Percentiles rank a stretch among this genome's conserved stretches.
These are phyloP conservation scores for Rhodotorula glutinis DNA, from an alignment of 1,284 basidiomycete species.

Conservation along the genomic window DNA sequence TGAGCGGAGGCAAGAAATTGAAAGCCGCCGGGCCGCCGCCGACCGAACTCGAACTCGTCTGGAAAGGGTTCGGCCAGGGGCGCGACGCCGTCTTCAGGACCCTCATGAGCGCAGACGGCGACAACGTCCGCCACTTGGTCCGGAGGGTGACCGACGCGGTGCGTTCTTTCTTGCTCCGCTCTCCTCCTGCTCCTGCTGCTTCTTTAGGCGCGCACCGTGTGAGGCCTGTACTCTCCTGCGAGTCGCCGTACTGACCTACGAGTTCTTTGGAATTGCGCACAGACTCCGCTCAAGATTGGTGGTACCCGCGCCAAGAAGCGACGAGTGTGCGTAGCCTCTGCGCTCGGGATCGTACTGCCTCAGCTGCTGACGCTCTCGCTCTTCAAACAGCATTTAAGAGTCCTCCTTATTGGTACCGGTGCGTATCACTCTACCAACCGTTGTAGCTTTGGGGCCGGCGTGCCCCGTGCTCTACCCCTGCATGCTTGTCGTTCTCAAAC, in stretches of 20 bases:
- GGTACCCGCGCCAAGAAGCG: constrained; percentile 51
- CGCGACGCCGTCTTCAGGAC: constrained; percentile 50
- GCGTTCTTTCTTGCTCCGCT: not conserved
- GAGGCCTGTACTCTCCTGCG: not conserved
- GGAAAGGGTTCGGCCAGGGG: constrained; percentile 51
- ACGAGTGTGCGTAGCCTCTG: constrained; percentile 40
- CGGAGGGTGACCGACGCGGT: constrained; percentile 48
- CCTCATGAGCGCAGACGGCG: constrained; percentile 47
- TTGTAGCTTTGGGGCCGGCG: no score
- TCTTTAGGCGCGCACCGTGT: not conserved
- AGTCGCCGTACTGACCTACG: not conserved
- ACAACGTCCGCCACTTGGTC: constrained; percentile 44
- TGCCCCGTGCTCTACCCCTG: not conserved
- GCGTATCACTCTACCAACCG: no score
- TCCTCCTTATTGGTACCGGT: no score
- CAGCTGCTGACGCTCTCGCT: not conserved
- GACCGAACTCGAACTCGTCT: constrained; percentile 47
- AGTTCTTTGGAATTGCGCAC: not conserved
- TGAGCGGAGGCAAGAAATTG: constrained; percentile 20
- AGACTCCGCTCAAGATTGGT: constrained; percentile 51
- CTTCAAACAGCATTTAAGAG: no score
- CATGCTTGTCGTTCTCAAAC: not conserved
- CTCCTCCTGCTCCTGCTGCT: no score
- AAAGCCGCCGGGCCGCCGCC: constrained; percentile 43
- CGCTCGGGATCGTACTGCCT: not conserved